Evolutionary conservation across 2,329 filamentous ascomycete genomes (phyloP).

Genomic region (Hypoxylon sp.): DNA sequence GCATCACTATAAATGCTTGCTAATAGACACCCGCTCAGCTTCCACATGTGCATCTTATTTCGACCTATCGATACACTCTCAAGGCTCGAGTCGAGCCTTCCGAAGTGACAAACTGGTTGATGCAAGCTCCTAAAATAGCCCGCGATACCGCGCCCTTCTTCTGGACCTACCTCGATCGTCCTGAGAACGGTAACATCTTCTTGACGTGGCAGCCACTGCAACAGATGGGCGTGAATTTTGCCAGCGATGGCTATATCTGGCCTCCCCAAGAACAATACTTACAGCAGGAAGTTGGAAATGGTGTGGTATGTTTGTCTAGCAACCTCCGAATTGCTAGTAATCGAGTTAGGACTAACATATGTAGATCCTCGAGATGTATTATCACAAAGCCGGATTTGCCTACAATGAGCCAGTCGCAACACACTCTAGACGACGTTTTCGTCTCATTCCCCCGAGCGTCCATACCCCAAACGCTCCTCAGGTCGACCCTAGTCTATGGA

Average conservation of each 20-base stretch:
- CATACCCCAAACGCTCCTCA: constrained; percentile 78
- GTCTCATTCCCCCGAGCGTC: constrained; percentile 80
- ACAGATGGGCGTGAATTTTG: constrained; percentile 79
- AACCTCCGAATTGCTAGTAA: constrained; percentile 16
- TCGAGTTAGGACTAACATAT: constrained; percentile 41
- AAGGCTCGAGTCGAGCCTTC: constrained; percentile 79
- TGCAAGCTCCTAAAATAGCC: constrained; percentile 86
- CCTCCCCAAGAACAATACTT: constrained; percentile 83
- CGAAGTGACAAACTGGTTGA: constrained; percentile 86
- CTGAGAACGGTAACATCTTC: constrained; percentile 84
- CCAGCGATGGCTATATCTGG: constrained; percentile 95
- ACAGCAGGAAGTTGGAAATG: constrained; percentile 78
- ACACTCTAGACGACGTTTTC: constrained; percentile 88
- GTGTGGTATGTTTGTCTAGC: constrained; percentile 63
- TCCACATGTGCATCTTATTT: constrained; percentile 91
- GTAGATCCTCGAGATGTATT: constrained; percentile 89
- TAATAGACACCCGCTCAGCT: constrained; percentile 63
- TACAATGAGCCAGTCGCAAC: constrained; percentile 81
- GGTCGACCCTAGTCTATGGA: constrained; percentile 87
- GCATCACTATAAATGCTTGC: constrained; percentile 16
- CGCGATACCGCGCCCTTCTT: constrained; percentile 88
- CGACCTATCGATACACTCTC: constrained; percentile 83
- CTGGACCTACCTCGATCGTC: constrained; percentile 91
- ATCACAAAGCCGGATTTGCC: constrained; percentile 85
- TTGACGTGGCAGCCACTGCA: constrained; percentile 90